phyloP scores from a whole-genome alignment of 371 early-diverging fungal species.

The Rhizomucor pusillus region DNA sequence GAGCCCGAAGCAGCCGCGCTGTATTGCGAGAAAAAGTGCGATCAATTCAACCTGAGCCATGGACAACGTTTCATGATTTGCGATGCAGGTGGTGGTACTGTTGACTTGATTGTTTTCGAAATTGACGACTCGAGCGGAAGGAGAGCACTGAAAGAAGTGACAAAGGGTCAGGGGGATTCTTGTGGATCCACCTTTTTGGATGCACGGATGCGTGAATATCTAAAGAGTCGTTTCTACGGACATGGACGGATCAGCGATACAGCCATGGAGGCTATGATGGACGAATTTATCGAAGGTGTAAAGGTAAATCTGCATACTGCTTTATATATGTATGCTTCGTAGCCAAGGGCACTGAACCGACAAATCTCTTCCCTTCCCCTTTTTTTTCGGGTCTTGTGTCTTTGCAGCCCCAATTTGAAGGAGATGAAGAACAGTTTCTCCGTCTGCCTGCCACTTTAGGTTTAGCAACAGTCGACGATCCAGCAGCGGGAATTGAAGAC shows the following conservation, averaged over 20 bases:
- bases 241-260: conserved; percentile 42
- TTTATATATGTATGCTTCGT: no score
- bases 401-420: conserved; percentile 65
- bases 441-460: conserved; percentile 58
- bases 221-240: conserved; percentile 43
- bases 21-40: conserved; percentile 61
- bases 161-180: conserved; percentile 62
- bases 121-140: conserved; percentile 51
- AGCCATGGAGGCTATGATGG: conserved; percentile 53
- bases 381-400: no score
- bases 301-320: conserved; percentile 23
- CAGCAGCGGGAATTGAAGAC: conserved; percentile 55
- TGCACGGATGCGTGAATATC: conserved; percentile 49
- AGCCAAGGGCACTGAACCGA: no score
- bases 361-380: no score
- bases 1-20: conserved; percentile 65
- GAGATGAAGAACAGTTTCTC: conserved; percentile 59
- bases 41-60: conserved; percentile 58
- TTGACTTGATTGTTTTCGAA: conserved; percentile 65
- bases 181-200: conserved; percentile 64
- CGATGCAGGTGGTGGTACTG: conserved; percentile 68
- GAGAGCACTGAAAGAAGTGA: conserved; percentile 54
- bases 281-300: conserved; percentile 45
- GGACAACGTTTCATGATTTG: conserved; percentile 66
- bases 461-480: conserved; percentile 44